These are phyloP conservation scores for Globisporangium canariense DNA, from an alignment of 352 stramenopile genomes.

Conservation along the genomic window DNA sequence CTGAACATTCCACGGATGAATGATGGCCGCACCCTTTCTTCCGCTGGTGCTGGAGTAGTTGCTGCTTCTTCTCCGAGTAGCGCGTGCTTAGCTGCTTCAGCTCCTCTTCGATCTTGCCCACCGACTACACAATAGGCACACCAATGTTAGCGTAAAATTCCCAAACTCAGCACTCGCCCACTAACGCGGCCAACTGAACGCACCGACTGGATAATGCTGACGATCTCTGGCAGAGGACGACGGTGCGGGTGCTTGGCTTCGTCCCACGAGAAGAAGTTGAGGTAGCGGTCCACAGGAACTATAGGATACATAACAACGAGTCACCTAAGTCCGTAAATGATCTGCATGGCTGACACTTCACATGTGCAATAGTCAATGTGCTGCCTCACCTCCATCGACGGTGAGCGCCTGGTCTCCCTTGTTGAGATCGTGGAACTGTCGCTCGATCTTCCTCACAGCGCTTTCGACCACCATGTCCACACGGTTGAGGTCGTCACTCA, in stretches of 20 bases:
- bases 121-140: constrained; percentile 40
- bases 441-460: constrained; percentile 97
- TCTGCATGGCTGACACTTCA: background rate
- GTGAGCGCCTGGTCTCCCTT: constrained; percentile 81
- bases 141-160: background rate
- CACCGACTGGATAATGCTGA: constrained; percentile 92
- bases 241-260: constrained; percentile 97
- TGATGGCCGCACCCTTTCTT: constrained; percentile 80
- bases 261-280: constrained; percentile 98
- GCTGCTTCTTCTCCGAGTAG: constrained; percentile 94
- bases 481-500: constrained; percentile 94
- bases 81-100: constrained; percentile 92
- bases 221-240: constrained; percentile 94
- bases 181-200: background rate
- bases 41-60: constrained; percentile 86
- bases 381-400: constrained; percentile 65
- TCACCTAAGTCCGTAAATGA: background rate
- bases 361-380: background rate
- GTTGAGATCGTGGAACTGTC: constrained; percentile 94
- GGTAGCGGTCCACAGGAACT: constrained; percentile 88
- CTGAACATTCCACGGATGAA: background rate
- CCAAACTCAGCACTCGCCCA: background rate
- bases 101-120: constrained; percentile 96
- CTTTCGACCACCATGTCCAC: constrained; percentile 94
- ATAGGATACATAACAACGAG: too few species aligned